Evolutionary conservation across 1,139 yeast species (phyloP).

Genomic region (Petasospora fabianii): DNA sequence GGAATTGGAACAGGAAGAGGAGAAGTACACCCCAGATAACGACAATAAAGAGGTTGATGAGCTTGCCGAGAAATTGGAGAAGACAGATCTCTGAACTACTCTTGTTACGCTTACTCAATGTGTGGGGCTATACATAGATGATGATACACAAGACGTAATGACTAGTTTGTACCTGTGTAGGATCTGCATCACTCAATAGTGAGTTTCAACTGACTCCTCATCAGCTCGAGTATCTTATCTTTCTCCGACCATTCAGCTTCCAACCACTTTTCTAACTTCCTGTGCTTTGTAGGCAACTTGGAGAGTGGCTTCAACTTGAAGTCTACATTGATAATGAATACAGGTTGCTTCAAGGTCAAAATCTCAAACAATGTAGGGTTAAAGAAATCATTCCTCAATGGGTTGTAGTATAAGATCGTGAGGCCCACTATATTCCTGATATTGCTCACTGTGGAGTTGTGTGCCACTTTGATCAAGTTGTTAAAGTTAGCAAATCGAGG

Average conservation of each 20-base stretch:
- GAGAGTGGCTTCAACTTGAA: slow-evolving; percentile 44
- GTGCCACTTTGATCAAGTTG: slow-evolving; percentile 34
- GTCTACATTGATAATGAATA: slow-evolving; percentile 45
- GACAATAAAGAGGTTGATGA: slow-evolving; percentile 50
- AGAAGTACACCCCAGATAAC: slow-evolving; percentile 31
- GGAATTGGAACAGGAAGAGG: slow-evolving; percentile 43
- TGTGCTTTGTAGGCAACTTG: slow-evolving; percentile 49
- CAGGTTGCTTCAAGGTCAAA: slow-evolving; percentile 40
- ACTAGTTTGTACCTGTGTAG: not conserved
- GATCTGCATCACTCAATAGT: slow-evolving; percentile 3
- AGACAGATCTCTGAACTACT: slow-evolving; percentile 40
- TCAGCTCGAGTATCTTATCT: slow-evolving; percentile 43
- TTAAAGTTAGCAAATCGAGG: slow-evolving; percentile 53
- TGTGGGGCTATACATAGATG: not conserved
- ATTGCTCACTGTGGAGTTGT: slow-evolving; percentile 18
- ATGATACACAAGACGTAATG: slow-evolving; percentile 4
- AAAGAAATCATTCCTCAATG: slow-evolving; percentile 32
- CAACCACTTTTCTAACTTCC: slow-evolving; percentile 63
- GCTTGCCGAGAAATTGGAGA: slow-evolving; percentile 55
- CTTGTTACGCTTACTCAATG: too few relatives aligned
- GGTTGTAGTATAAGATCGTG: slow-evolving; percentile 43
- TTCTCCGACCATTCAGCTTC: slow-evolving; percentile 71
- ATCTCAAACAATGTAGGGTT: slow-evolving; percentile 57
- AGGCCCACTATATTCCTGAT: slow-evolving; percentile 43
- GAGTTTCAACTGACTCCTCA: slow-evolving; percentile 32